Base-by-base conservation (phyloP, 108 stramenopile species). In the Fistulifera solaris region DNA sequence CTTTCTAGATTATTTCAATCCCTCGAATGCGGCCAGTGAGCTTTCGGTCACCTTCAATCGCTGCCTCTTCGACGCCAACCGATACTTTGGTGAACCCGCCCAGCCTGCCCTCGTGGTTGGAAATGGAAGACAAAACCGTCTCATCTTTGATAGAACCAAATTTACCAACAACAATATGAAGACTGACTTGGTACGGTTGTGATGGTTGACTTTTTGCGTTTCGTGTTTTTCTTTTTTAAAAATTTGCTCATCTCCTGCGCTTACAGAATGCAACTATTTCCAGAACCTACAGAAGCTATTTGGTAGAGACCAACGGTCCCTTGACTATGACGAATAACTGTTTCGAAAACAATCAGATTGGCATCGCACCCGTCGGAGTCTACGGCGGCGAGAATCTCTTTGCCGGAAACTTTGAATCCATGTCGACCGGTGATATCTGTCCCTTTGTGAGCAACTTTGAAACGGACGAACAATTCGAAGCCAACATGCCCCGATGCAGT, bases 291-390 rank as follows among this genome's bases (percentile, higher is more conserved):
- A 35, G 31, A 41, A 70, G 69, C 38, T 70, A 48, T 35, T 44
- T 76, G 7, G 31, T 76, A 38, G 68, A 76, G 46, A 64, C 65
- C 0, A 49, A 62, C 15, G 74, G 74, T 24, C 65, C 74, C 11
- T 40, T 66, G 40, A 50, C 44, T 3, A 44, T 76, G 13, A 19
- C 28, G 10, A 31, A 28, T 21, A 58, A 50, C 13, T 70, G 74
- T 57, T 70, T 76, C 45, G 8, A 16, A 16, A 42, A 70, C 65
- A 76, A 76, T 28, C 11, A 25, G 38, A 58, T 76, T 16, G 74
- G 74, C 13, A 61, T 65, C 11, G 60, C 69, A n/a, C 27, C 61
- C 25, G 49, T 65, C 24, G 65, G 35, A 2, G 58, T 61, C 22
- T 76, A 63, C 61, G 64, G 64, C 11, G 55, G 28, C 19, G 26